Evolutionary conservation across 306 rosid genomes (phyloP).

Genomic region (Cicer yamashitae): DNA sequence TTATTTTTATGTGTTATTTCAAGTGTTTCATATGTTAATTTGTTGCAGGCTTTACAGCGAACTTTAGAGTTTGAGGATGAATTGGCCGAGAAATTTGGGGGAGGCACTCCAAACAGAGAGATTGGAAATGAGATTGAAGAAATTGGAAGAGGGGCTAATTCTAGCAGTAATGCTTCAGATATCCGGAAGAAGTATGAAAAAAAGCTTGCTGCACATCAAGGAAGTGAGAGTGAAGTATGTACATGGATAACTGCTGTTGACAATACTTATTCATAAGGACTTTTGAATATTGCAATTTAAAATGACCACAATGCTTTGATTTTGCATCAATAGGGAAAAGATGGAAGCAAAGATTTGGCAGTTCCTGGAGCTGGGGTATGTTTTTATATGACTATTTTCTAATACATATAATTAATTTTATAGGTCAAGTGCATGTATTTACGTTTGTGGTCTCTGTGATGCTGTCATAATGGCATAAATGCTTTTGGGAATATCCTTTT

Average conservation of each 20-base stretch:
- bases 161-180: constrained; percentile 76
- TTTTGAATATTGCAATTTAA: constrained; percentile 25
- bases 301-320: constrained; percentile 44
- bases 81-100: constrained; percentile 97
- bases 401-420: constrained; percentile 37
- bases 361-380: constrained; percentile 99
- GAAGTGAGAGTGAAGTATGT: constrained; percentile 68
- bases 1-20: constrained; percentile 38
- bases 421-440: constrained; percentile 15
- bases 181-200: constrained; percentile 93
- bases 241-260: constrained; percentile 38
- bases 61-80: constrained; percentile 99
- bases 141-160: constrained; percentile 69
- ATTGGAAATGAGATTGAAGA: constrained; percentile 82
- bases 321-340: constrained; percentile 70
- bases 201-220: constrained; percentile 89
- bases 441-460: constrained; percentile 6
- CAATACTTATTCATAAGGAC: constrained; percentile 5
- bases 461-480: constrained; percentile 29
- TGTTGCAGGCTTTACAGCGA: constrained; percentile 87
- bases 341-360: constrained; percentile 75
- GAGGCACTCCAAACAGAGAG: constrained; percentile 85
- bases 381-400: constrained; percentile 17
- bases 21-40: constrained; percentile 44
- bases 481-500: constrained; percentile 44